Percentiles rank a stretch among this genome's conserved stretches.
Evolutionary conservation across 139 green algal genomes (phyloP).

Genomic region (Gonium pectorale): DNA sequence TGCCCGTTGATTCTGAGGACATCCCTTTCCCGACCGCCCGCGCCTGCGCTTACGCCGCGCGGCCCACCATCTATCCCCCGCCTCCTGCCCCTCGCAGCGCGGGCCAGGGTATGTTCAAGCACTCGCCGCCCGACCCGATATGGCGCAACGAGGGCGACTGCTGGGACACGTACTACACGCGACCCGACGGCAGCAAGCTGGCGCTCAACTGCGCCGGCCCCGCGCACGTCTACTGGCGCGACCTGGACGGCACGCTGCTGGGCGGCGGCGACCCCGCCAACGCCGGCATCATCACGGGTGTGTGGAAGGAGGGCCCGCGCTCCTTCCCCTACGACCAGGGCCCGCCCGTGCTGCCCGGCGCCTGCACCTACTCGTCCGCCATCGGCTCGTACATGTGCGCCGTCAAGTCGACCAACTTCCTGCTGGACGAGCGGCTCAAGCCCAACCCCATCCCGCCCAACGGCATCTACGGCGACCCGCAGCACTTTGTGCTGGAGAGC

Average conservation of each 20-base stretch:
- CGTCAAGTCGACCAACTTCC: neutral
- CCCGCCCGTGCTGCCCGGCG: slow-evolving; percentile 42
- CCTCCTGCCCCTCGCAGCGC: too few relatives aligned
- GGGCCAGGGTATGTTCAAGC: slow-evolving; percentile 36
- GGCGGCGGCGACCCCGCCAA: neutral
- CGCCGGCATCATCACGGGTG: neutral
- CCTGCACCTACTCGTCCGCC: slow-evolving; percentile 42
- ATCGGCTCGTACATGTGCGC: slow-evolving; percentile 49
- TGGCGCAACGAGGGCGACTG: slow-evolving; percentile 63
- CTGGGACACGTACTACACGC: neutral
- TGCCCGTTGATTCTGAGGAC: too few relatives aligned
- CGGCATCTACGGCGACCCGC: slow-evolving; percentile 60
- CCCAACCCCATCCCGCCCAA: slow-evolving; percentile 27
- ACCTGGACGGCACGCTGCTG: slow-evolving; percentile 53
- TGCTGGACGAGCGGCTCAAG: slow-evolving; percentile 29
- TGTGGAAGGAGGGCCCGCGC: neutral
- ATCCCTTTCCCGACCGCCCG: too few relatives aligned
- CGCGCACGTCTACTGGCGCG: slow-evolving; percentile 53
- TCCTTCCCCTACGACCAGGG: slow-evolving; percentile 44
- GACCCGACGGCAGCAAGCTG: slow-evolving; percentile 30
- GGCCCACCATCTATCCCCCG: neutral
- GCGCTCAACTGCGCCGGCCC: slow-evolving; percentile 68
- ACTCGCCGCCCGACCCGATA: slow-evolving; percentile 28
- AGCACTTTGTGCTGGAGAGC: too few relatives aligned
- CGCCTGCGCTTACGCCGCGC: neutral